A percentile compares a stretch with the other conserved stretches of the same genome.
Evolutionary conservation across 1,284 basidiomycete species (phyloP).

Genomic region (Cystobasidium sp.): DNA sequence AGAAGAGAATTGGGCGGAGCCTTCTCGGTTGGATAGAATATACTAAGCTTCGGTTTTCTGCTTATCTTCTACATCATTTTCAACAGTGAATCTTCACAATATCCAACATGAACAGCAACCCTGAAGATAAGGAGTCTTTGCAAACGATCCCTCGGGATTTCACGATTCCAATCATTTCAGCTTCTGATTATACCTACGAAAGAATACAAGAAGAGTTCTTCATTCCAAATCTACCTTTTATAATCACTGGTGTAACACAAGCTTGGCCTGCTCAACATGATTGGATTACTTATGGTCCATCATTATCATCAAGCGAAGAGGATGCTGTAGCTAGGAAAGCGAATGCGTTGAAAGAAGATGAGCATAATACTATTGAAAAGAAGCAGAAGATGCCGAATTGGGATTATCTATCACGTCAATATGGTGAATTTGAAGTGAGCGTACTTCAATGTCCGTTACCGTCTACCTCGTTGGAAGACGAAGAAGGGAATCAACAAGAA

Average conservation of each 20-base stretch:
- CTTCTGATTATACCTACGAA: constrained; percentile 6
- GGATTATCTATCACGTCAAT: constrained; percentile 17
- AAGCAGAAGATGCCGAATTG: constrained; percentile 21
- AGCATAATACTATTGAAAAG: not conserved
- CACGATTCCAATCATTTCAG: constrained; percentile 28
- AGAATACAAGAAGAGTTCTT: constrained; percentile 16
- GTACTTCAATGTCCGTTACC: constrained; percentile 33
- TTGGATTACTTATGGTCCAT: constrained; percentile 2
- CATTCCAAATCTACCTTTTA: constrained; percentile 36
- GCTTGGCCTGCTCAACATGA: constrained; percentile 18
- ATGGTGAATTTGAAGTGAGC: constrained; percentile 31
- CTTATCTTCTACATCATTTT: too few relatives aligned
- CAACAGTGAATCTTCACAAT: too few relatives aligned
- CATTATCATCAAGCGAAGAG: not conserved
- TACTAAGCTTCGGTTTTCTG: too few relatives aligned
- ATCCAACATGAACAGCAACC: not conserved
- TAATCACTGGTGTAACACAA: constrained; percentile 24
- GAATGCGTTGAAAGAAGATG: not conserved
- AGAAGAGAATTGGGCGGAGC: too few relatives aligned
- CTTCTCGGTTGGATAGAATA: too few relatives aligned
- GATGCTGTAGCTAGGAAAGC: not conserved
- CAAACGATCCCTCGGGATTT: not conserved
- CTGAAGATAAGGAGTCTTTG: not conserved
- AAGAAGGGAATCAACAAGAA: not conserved
- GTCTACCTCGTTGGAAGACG: not conserved